Evolutionary conservation across 2,329 filamentous ascomycete species (phyloP), one percentile per base, ranked within the genome.

Genomic region (Shiraia sp.): DNA sequence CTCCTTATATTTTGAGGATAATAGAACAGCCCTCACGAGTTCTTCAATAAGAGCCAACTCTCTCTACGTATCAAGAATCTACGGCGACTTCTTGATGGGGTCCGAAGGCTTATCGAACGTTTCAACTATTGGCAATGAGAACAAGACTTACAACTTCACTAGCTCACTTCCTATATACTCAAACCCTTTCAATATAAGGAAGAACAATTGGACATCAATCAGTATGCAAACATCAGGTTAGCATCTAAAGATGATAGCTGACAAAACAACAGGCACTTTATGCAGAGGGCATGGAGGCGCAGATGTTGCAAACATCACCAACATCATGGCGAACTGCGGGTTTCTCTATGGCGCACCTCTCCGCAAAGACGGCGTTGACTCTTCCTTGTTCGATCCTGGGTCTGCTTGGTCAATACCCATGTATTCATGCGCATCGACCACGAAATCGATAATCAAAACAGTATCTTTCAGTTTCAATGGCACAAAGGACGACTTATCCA

Each of bases 361-460:
- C 12, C 65, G 70, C 8, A 42, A 52, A 1, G 71, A 74, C 30
- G 59, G 53, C 2, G 64, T 60, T 1, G 47, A 53, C 4, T 49
- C 58, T 2, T 45, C 71, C 3, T 45, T 73, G 2, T 68, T 69
- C 15, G 68, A 75, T 22, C 59, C 65, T 9, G 66, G 66, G 4
- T 71, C 70, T 13, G 45, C 53, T 23, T 78, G 74, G 73, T 64
- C 68, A 1, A 52, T 68, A 5, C 65, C 72, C 0, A 45, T 77
- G 1, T 75, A 76, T 42, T 57, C 63, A 0, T 78, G 75, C 45
- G 72, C 73, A 2, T 68, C 65, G 0, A 54, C 70, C 0, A 47
- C 71, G 2, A 70, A 69, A 36, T 73, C 75, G 3, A 67, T 59
- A 1, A 63, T 79, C 41, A 77, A 77, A 47, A 72, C 68, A 0